A percentile compares a stretch with the other conserved stretches of the same genome.
Evolutionary conservation across 169 alveolate genomes (phyloP).

Genomic region (Cryptosporidium muris): DNA sequence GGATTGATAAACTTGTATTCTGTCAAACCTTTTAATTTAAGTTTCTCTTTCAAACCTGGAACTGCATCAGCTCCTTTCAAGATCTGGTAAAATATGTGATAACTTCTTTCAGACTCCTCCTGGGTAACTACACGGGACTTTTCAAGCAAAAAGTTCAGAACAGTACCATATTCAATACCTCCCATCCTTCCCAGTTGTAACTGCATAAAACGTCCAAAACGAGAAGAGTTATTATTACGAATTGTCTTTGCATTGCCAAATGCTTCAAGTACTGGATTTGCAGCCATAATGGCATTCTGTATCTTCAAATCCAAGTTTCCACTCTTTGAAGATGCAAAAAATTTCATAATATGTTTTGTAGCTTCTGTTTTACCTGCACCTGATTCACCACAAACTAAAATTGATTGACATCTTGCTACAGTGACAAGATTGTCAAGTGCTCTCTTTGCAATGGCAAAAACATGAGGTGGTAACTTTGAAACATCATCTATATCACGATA

Average conservation of each 20-base stretch:
- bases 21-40: conserved; percentile 78
- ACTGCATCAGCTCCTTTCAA: conserved; percentile 86
- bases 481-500: conserved; percentile 84
- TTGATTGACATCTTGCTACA: conserved; percentile 83
- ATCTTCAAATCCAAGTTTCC: conserved; percentile 77
- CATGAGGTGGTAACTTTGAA: conserved; percentile 85
- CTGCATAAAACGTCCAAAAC: conserved; percentile 98
- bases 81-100: conserved; percentile 96
- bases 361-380: conserved; percentile 99
- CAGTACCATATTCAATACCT: conserved; percentile 89
- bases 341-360: conserved; percentile 92
- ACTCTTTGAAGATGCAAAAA: conserved; percentile 85
- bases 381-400: conserved; percentile 96
- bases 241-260: conserved; percentile 99
- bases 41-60: conserved; percentile 79
- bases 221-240: conserved; percentile 95
- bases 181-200: conserved; percentile 85
- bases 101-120: conserved; percentile 92
- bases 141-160: conserved; percentile 93
- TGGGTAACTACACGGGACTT: conserved; percentile 95
- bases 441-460: conserved; percentile 86
- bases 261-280: conserved; percentile 97
- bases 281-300: conserved; percentile 89
- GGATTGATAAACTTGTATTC: conserved; percentile 85
- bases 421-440: conserved; percentile 84